Conservation (phyloP, 805 yeast species). For the Candida insectorum region DNA sequence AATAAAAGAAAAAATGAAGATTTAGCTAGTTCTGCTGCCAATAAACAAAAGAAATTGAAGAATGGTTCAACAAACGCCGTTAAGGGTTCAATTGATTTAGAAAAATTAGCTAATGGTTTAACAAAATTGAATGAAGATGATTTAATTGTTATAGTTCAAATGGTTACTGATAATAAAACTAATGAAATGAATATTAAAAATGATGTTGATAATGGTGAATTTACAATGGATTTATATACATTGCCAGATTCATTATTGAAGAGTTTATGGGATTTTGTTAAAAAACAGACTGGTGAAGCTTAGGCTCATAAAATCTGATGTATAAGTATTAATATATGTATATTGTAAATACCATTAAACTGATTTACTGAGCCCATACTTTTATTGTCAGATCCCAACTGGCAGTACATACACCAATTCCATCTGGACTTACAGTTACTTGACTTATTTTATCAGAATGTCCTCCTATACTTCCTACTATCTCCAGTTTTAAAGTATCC, state of each 20-base stretch:
- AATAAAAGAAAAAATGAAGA: slow-evolving; percentile 27
- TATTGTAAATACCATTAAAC: neutral
- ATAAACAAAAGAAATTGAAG: slow-evolving; percentile 52
- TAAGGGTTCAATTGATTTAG: slow-evolving; percentile 81
- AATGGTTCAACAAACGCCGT: slow-evolving; percentile 42
- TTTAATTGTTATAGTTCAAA: slow-evolving; percentile 89
- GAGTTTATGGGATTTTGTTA: slow-evolving; percentile 92
- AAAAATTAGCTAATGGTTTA: slow-evolving; percentile 83
- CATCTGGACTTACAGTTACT: slow-evolving; percentile 68
- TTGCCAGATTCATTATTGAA: slow-evolving; percentile 87
- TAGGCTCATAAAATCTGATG: slow-evolving; percentile 10
- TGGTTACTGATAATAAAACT: slow-evolving; percentile 95
- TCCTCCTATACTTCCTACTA: slow-evolving; percentile 57
- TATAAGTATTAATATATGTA: slow-evolving; percentile 4
- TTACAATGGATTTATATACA: slow-evolving; percentile 92
- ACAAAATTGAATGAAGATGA: slow-evolving; percentile 91
- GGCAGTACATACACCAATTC: slow-evolving; percentile 71
- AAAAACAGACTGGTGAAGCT: slow-evolving; percentile 52
- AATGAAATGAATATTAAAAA: slow-evolving; percentile 94
- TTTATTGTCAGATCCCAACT: slow-evolving; percentile 77
- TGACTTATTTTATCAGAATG: slow-evolving; percentile 61
- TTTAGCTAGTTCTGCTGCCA: slow-evolving; percentile 9
- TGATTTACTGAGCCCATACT: slow-evolving; percentile 44
- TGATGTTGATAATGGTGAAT: slow-evolving; percentile 95
- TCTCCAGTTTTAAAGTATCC: slow-evolving; percentile 67